A percentile compares a stretch with the other conserved stretches of the same genome.
phyloP scores from a whole-genome alignment of 73 alveolate genomes.

The Tetrahymena elliotti region DNA sequence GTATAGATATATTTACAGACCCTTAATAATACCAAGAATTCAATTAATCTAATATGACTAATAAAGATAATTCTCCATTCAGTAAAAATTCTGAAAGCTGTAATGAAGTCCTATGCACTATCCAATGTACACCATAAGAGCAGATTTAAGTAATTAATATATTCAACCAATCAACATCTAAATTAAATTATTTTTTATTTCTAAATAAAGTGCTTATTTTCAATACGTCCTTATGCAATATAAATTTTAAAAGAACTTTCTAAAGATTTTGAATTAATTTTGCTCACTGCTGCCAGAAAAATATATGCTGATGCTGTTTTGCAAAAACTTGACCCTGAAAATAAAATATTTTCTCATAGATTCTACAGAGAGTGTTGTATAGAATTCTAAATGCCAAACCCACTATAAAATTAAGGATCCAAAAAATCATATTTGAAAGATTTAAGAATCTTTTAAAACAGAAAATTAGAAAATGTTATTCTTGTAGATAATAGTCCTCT shows the following conservation, averaged over 20 bases:
- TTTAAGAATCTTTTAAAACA: neutral
- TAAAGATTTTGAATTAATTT: constrained; percentile 64
- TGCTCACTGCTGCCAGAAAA: constrained; percentile 87
- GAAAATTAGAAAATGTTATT: neutral
- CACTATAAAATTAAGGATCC: neutral
- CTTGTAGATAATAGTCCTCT: neutral
- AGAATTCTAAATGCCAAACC: constrained; percentile 12
- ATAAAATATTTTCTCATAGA: constrained; percentile 56
- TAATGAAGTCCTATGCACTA: neutral
- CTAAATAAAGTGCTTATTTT: neutral
- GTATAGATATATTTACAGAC: neutral
- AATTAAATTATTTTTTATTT: neutral
- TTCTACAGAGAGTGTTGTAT: constrained; percentile 86
- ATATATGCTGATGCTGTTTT: constrained; percentile 84
- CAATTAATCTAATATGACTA: neutral
- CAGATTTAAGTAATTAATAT: neutral
- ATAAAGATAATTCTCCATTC: neutral
- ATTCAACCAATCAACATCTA: neutral
- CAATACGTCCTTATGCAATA: constrained; percentile 62
- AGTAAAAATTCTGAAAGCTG: neutral
- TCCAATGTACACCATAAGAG: neutral
- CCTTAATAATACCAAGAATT: neutral
- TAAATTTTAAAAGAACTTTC: constrained; percentile 65
- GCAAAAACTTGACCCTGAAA: constrained; percentile 67
- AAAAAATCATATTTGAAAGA: neutral